Evolutionary conservation across 2,329 filamentous ascomycete genomes (phyloP), one percentile per base, ranked within the genome.

Genomic region (Diplodia scrobiculata): DNA sequence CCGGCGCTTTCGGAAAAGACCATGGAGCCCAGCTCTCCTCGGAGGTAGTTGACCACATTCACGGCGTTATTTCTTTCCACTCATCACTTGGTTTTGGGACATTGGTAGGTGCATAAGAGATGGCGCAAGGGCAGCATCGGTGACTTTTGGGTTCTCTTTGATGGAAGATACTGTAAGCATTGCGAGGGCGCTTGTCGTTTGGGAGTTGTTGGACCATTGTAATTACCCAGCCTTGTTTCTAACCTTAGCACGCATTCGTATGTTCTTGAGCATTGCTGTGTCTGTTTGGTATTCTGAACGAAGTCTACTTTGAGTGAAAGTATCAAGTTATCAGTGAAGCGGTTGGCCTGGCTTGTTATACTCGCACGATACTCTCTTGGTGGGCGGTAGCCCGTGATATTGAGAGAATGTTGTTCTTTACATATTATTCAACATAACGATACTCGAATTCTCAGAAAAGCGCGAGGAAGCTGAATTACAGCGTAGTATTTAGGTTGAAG

Each of bases 101-200:
- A 50, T 17, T 47, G 29, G 58, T 34, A 7, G 45, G 58, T 62
- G 58, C 58, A 62, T 62, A 36, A 32, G 19, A 21, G 27, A 62
- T 19, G 58, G 58, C 29, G 58, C 21, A 48, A 4, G 34, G 10
- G 17, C 29, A 19, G 45, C 10, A 38, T 55, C 3, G 55, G 36
- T n/a, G 4, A 41, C 41, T 14, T 53, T 41, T 13, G 34, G 29
- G 29, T 10, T 50, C 53, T 63, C 11, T 19, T 19, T 34, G 32
- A 14, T 3, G 32, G 47, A 25, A 41, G 6, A 19, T 27, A 34
- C 32, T 17, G 29, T 36, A 11, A 52, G 60, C 60, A 63, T 63
- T 52, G 60, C 60, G 60, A 52, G 48, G 60, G 60, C 60, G 60
- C 60, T 41, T 63, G 25, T 60, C 38, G 21, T 36, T 50, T 29